Evolutionary conservation across 2,329 filamentous ascomycete species (phyloP), one percentile per base, ranked within the genome.

Genomic region (Mycosphaerella arachidis): DNA sequence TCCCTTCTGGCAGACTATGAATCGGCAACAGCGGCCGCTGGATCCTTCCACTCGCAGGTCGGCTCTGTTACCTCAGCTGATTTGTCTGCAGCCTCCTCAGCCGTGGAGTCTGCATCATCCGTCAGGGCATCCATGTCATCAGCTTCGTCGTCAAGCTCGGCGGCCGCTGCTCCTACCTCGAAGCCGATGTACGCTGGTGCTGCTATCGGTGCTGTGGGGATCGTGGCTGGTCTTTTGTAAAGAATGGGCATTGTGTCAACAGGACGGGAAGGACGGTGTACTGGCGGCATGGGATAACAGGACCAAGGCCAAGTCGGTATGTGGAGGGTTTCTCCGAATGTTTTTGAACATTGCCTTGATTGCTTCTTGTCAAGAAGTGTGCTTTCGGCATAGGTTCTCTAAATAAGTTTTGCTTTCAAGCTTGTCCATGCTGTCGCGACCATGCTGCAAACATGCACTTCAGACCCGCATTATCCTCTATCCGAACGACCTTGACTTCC

Each of bases 151-250:
- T 24, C 59, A 16, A 55, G 55, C n/a, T 58, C 57, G 29, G 60
- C 35, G 9, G 37, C 48, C 12, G 55, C 54, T 45, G 63, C 62
- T 9, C 55, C 63, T 4, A 64, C 63, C 31, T 53, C 56, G 35
- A 57, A 52, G 46, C 62, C 63, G 16, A 51, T 62, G 24, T 55
- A 57, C 29, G 63, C 62, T 29, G 63, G 57, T 48, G 62, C 57
- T 48, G 63, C 63, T 20, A 51, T 64, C 43, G 63, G 62, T 60
- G 63, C 62, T 29, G 48, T 64, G 18, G 63, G 63, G 18, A 55
- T 61, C 29, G 61, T 66, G 29, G 37, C 63, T 52, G 62, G 58
- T 20, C 53, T 60, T 48, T 57, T 66, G 55, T 66, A 62, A 37
- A 48, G n/a, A 9, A 37, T 46, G 33, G 46, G 8, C 40, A n/a